These are phyloP conservation scores for Trypanosoma platydactyli DNA, from an alignment of 208 protist species.

Conservation along the genomic window DNA sequence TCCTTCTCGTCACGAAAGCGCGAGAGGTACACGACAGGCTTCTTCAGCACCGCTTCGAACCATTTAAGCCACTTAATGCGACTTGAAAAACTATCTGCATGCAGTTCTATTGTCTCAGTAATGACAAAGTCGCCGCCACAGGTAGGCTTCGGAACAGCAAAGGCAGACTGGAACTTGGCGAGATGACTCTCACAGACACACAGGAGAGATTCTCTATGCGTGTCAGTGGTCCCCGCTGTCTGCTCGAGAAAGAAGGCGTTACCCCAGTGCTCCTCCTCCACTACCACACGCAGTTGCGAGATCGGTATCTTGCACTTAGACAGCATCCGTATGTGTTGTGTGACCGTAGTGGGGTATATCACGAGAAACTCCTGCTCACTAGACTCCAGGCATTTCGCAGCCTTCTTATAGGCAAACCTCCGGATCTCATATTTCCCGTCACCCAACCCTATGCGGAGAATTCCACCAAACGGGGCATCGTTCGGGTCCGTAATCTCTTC, in stretches of 20 bases:
- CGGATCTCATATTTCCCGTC: slow-evolving; percentile 21
- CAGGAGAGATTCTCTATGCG: slow-evolving; percentile 16
- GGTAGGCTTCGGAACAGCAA: background rate
- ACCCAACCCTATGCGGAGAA: slow-evolving; percentile 19
- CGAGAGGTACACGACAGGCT: slow-evolving; percentile 37
- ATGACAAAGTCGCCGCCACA: slow-evolving; percentile 15
- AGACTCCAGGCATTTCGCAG: background rate
- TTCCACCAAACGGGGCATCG: slow-evolving; percentile 22
- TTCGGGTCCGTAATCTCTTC: background rate
- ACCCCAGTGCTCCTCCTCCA: slow-evolving; percentile 27
- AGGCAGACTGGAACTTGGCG: background rate
- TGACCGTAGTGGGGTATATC: slow-evolving; percentile 23
- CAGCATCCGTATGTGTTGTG: slow-evolving; percentile 22
- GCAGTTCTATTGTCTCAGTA: slow-evolving; percentile 35
- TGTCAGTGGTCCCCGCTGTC: slow-evolving; percentile 1
- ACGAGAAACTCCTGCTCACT: slow-evolving; percentile 17
- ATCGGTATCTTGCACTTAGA: slow-evolving; percentile 16
- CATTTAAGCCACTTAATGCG: slow-evolving; percentile 49
- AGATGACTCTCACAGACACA: slow-evolving; percentile 10
- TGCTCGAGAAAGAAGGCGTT: slow-evolving; percentile 26
- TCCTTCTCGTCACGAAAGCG: slow-evolving; percentile 24
- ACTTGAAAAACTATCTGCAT: slow-evolving; percentile 32
- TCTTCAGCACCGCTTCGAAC: slow-evolving; percentile 37
- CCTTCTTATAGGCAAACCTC: slow-evolving; percentile 23
- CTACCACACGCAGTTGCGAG: slow-evolving; percentile 20